A percentile compares a stretch with the other conserved stretches of the same genome.
Conservation (phyloP, 768 basidiomycete species). For the Paxillus rubicundulus region DNA sequence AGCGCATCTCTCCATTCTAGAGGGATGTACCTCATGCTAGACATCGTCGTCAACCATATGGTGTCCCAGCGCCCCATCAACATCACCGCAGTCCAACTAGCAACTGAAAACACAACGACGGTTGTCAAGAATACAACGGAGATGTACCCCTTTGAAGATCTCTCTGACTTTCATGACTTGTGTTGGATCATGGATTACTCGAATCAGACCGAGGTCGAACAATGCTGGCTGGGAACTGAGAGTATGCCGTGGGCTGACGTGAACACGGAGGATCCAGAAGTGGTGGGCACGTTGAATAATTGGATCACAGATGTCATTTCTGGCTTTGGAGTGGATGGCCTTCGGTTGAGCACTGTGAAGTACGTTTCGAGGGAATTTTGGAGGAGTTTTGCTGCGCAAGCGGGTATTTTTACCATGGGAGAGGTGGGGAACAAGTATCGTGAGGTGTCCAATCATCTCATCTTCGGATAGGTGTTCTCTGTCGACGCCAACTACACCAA, state of each 20-base stretch:
- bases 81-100: slow-evolving; percentile 22
- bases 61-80: slow-evolving; percentile 35
- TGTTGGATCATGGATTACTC: slow-evolving; percentile 43
- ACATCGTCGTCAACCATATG: slow-evolving; percentile 64
- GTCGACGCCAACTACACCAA: slow-evolving; percentile 39
- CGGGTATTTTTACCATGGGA: slow-evolving; percentile 53
- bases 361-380: slow-evolving; percentile 55
- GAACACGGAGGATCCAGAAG: slow-evolving; percentile 48
- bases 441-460: slow-evolving; percentile 39
- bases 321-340: slow-evolving; percentile 50
- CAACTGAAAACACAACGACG: slow-evolving; percentile 6
- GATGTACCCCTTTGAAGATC: slow-evolving; percentile 31
- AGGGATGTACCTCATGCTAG: slow-evolving; percentile 61
- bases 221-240: slow-evolving; percentile 60
- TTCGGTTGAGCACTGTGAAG: slow-evolving; percentile 61
- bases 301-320: slow-evolving; percentile 49
- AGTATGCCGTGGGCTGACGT: slow-evolving; percentile 55
- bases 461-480: slow-evolving; percentile 37
- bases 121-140: slow-evolving; percentile 18
- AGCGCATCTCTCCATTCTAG: slow-evolving; percentile 45
- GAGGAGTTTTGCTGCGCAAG: slow-evolving; percentile 46
- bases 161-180: slow-evolving; percentile 38
- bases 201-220: slow-evolving; percentile 49
- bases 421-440: slow-evolving; percentile 39
- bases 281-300: slow-evolving; percentile 42